Percentiles rank a stretch among this genome's conserved stretches.
phyloP scores from a whole-genome alignment of 768 basidiomycete genomes.

The Kwoniella newhampshirensis region DNA sequence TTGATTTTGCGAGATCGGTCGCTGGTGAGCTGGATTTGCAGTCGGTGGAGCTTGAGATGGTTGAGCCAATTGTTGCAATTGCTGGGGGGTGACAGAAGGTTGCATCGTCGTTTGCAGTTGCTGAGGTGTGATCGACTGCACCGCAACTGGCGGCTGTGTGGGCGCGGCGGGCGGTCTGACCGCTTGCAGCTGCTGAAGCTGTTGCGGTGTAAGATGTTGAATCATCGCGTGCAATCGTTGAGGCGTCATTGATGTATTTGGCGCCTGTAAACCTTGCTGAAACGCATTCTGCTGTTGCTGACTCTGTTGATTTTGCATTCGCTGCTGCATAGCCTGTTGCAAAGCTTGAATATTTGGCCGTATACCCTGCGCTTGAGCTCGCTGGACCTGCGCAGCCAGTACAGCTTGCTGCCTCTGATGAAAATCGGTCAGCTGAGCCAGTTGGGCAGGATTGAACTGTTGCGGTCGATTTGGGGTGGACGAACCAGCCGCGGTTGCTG shows the following conservation, averaged over 20 bases:
- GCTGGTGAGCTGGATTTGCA: not conserved
- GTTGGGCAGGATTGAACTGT: conserved; percentile 22
- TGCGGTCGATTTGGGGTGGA: conserved; percentile 10
- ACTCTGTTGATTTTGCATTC: conserved; percentile 12
- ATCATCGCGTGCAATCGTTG: conserved; percentile 5
- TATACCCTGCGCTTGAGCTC: conserved; percentile 6
- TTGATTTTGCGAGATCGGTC: no score
- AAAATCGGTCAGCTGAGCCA: conserved; percentile 26
- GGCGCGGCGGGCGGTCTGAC: not conserved
- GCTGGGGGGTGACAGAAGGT: conserved; percentile 1
- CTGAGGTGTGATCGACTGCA: conserved; percentile 3
- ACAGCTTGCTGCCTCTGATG: conserved; percentile 25
- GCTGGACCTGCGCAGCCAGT: not conserved
- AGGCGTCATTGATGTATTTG: conserved; percentile 3
- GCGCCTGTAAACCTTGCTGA: conserved; percentile 14
- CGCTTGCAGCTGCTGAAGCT: conserved; percentile 1
- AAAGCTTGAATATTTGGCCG: not conserved
- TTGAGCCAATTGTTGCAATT: not conserved
- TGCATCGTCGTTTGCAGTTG: no score
- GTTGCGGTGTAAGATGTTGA: conserved; percentile 1
- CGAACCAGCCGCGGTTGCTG: conserved; percentile 4
- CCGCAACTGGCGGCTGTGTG: no score
- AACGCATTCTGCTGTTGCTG: conserved; percentile 8
- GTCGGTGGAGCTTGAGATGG: not conserved
- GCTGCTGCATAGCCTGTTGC: conserved; percentile 3